Evolutionary conservation across 179 eudicot genomes (phyloP).

Genomic region (Drosera spatulata): DNA sequence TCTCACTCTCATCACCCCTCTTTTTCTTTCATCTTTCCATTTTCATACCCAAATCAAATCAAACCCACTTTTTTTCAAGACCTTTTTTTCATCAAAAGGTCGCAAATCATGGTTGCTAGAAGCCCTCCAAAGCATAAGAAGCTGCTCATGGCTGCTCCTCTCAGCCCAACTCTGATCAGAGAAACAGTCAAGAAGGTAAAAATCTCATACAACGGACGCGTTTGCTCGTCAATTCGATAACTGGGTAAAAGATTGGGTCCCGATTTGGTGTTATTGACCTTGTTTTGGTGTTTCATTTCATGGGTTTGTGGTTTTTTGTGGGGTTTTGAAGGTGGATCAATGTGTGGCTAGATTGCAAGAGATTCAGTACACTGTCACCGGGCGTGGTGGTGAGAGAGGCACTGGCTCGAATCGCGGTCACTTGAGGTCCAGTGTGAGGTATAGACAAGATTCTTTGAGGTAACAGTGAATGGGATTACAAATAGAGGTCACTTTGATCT

Average conservation of each 20-base stretch:
- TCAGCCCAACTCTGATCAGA: constrained; percentile 59
- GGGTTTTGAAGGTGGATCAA: constrained; percentile 53
- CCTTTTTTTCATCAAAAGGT: no score
- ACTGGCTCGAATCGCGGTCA: constrained; percentile 54
- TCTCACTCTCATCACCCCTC: no score
- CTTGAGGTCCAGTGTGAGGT: constrained; percentile 54
- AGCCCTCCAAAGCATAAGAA: constrained; percentile 53
- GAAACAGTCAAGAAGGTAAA: constrained; percentile 64
- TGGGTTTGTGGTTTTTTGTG: neutral
- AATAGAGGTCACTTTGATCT: neutral
- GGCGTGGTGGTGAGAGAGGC: constrained; percentile 52
- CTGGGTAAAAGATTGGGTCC: no score
- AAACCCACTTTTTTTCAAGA: no score
- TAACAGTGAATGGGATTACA: constrained; percentile 2
- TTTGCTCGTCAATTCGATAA: no score
- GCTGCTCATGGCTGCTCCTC: constrained; percentile 50
- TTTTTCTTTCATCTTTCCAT: no score
- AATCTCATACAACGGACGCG: no score
- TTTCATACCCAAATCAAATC: no score
- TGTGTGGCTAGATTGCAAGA: constrained; percentile 85
- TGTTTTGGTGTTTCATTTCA: no score
- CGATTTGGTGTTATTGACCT: no score
- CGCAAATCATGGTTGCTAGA: constrained; percentile 55
- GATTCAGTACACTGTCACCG: constrained; percentile 64
- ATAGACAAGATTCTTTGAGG: constrained; percentile 80